Base-by-base conservation (phyloP, 164 flowering plant species). In the Annona cherimola region DNA sequence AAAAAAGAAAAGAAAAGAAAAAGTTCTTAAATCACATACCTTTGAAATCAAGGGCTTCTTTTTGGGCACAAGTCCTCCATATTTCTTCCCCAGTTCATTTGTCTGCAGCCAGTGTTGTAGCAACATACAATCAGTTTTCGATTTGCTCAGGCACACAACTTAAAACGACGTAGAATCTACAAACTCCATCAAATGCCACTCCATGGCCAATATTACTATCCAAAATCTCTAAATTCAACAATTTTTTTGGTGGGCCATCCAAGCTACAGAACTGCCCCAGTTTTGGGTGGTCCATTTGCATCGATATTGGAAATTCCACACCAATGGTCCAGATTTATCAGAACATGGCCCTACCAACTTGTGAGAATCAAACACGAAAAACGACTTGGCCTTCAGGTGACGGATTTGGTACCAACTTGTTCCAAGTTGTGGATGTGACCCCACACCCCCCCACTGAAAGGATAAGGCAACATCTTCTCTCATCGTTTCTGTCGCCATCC, bases 31-130 rank as follows among this genome's bases (percentile, higher is more conserved):
- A 40, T 61, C 57, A 11, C 57, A 35, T 82, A 77, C 96, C 90
- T 88, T 89, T 42, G 96, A 87, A 70, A 93, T 93, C 65, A 93
- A 72, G 35, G 98, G 96, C 83, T 93, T 90, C 88, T 89, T 93
- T 76, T 85, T 93, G 4, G 96, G 96, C 60, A 67, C 78, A 12
- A 93, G 85, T 42, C 84, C 90, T 72, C 96, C 98, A 73, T 90
- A 90, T 75, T 82, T 87, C 74, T 83, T 84, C 35, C 63, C 82
- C 19, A 40, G 18, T 3, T 79, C 40, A n/a, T 63, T 39, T 44
- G 46, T 74, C 84, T 84, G 74, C 20, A 55, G 8, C 3, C 45
- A 69, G 11, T 8, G 59, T 4, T 7, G 39, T 44, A 2, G 16
- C 40, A 62, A n/a, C 65, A 26, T 26, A 20, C 4, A 62, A 9